Conservation (phyloP, 345 rosid genomes). For the Salix dunnii region DNA sequence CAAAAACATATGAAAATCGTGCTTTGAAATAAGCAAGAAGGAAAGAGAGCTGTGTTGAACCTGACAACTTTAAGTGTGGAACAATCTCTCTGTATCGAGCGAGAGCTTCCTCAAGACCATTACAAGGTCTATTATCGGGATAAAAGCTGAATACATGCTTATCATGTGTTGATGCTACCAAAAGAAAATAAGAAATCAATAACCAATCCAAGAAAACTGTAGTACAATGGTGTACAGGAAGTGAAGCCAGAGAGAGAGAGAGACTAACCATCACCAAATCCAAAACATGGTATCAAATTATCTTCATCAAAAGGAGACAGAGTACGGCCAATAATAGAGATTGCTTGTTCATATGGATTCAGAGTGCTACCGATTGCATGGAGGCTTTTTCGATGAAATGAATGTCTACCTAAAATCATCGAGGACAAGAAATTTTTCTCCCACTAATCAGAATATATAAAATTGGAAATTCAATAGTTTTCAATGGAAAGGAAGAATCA, state of each 20-base stretch:
- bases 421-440: not conserved
- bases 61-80: constrained; percentile 70
- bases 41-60: constrained; percentile 31
- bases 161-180: constrained; percentile 77
- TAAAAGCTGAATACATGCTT: constrained; percentile 73
- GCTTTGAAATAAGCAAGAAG: constrained; percentile 9
- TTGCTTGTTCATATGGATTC: constrained; percentile 93
- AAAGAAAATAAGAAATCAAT: constrained; percentile 17
- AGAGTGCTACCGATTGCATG: constrained; percentile 57
- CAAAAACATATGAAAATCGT: not conserved
- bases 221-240: not conserved
- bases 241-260: constrained; percentile 8
- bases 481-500: constrained; percentile 12
- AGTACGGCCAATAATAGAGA: constrained; percentile 84
- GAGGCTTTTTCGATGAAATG: constrained; percentile 77
- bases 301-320: constrained; percentile 92
- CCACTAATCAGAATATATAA: not conserved
- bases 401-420: constrained; percentile 54
- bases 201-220: constrained; percentile 7
- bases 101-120: constrained; percentile 76
- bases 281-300: constrained; percentile 91
- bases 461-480: not conserved
- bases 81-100: constrained; percentile 71
- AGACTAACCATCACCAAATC: constrained; percentile 90
- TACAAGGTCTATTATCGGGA: constrained; percentile 54